Conservation (phyloP, 192 early-diverging fungal species). For the Backusella tuberculispora region DNA sequence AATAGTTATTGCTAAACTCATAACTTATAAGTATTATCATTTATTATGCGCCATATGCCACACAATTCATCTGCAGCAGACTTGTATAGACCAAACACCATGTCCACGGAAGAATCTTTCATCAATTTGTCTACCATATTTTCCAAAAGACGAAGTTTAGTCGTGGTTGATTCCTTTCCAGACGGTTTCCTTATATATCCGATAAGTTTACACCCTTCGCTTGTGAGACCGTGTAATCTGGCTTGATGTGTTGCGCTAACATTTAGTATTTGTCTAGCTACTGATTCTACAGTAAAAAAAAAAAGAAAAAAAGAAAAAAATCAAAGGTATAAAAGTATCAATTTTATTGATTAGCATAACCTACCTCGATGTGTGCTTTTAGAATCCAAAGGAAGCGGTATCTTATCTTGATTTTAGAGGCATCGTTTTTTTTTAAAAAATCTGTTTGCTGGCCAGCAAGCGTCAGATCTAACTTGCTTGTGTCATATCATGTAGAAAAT, state of each 20-base stretch:
- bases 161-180: constrained; percentile 2
- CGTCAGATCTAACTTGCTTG: background rate
- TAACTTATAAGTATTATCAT: no score
- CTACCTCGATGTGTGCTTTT: constrained; percentile 11
- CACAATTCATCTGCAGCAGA: no score
- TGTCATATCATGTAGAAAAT: constrained; percentile 3
- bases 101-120: background rate
- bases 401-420: background rate
- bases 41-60: no score
- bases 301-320: constrained; percentile 7
- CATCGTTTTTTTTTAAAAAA: constrained; percentile 16
- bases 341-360: constrained; percentile 14
- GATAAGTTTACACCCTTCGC: background rate
- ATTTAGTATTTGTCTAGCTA: background rate
- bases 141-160: background rate
- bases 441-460: background rate
- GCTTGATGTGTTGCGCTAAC: background rate
- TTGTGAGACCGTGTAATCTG: background rate
- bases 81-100: background rate
- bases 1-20: no score
- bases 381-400: constrained; percentile 19
- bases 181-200: constrained; percentile 17
- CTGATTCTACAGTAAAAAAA: constrained; percentile 14
- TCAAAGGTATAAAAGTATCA: constrained; percentile 17
- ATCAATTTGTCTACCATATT: background rate